Base-by-base conservation (phyloP, 2,329 filamentous ascomycete species). In the Escovopsis sp. region DNA sequence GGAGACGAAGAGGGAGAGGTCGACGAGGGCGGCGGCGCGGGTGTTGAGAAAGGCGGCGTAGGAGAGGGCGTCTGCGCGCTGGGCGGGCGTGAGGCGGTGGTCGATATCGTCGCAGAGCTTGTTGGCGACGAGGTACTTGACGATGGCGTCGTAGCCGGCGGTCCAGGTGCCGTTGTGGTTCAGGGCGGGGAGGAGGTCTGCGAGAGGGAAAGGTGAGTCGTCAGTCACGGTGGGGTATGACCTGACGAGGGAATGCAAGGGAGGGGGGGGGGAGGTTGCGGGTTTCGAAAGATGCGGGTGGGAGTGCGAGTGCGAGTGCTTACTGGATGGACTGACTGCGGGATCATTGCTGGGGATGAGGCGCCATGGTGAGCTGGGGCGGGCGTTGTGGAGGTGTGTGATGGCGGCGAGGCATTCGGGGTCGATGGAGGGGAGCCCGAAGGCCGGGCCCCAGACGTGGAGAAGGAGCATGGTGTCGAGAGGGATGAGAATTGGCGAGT, bases 401-500 rank as follows among this genome's bases (percentile, higher is more conserved):
- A 94, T 77, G 35, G 81, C 71, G 25, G 88, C 88, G 46, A 94
- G 75, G 57, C 88, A 96, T 66, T 94, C 84, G 37, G 89, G 71
- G 55, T 96, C 88, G 53, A 96, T 82, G 35, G 91, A 96, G 12
- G 89, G 81, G 36, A 95, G 74, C 34, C 79, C 79, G 59, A 94
- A 94, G 34, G 84, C 88, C 42, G 86, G 80, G 39, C 88, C 88
- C 81, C 88, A 94, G 55, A 94, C 74, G 63, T 94, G 83, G 45
- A 98, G 74, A 63, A 89, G 76, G 39, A 64, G 48, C 61, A 63
- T 64, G 39, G 38, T 10, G 4, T 7, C 27, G 9, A 30, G 20
- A 20, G 4, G 6, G 20, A 20, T 4, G 6, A 20, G 20, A 6
- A 20, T 20, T 20, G 20, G 20, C 20, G 20, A 20, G 20, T 20